Evolutionary conservation across 1,284 basidiomycete species (phyloP).

Genomic region (Boletus smithii): DNA sequence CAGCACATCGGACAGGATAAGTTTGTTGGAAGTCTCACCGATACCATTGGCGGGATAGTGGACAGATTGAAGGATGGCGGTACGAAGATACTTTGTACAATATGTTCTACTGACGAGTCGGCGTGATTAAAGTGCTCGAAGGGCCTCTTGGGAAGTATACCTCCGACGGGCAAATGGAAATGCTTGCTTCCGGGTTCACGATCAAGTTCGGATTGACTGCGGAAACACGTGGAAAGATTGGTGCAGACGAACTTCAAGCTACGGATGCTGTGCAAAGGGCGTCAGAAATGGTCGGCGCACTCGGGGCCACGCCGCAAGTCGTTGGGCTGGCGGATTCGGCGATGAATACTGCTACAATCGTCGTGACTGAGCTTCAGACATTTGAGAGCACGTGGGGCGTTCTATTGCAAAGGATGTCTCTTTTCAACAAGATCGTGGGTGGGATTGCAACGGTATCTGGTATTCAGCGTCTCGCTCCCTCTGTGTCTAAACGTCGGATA

Average conservation of each 20-base stretch:
- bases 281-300: not conserved
- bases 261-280: constrained; percentile 11
- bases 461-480: not conserved
- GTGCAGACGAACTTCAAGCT: constrained; percentile 16
- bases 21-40: constrained; percentile 13
- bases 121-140: constrained; percentile 17
- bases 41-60: constrained; percentile 12
- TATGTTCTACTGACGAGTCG: constrained; percentile 1
- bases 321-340: not conserved
- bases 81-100: not conserved
- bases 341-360: not conserved
- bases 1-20: not conserved
- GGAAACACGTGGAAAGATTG: not conserved
- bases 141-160: constrained; percentile 5
- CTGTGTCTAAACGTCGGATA: constrained; percentile 4
- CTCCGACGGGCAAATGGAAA: not conserved
- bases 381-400: constrained; percentile 21
- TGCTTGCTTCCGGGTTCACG: not conserved
- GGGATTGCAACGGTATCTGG: constrained; percentile 16
- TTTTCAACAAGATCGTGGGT: constrained; percentile 12
- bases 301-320: not conserved
- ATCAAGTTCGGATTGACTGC: constrained; percentile 16
- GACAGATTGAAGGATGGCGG: constrained; percentile 18
- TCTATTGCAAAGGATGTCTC: constrained; percentile 14
- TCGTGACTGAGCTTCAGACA: constrained; percentile 1